A percentile compares a stretch with the other conserved stretches of the same genome.
Conservation (phyloP, 805 yeast species). For the Lachancea sp. region DNA sequence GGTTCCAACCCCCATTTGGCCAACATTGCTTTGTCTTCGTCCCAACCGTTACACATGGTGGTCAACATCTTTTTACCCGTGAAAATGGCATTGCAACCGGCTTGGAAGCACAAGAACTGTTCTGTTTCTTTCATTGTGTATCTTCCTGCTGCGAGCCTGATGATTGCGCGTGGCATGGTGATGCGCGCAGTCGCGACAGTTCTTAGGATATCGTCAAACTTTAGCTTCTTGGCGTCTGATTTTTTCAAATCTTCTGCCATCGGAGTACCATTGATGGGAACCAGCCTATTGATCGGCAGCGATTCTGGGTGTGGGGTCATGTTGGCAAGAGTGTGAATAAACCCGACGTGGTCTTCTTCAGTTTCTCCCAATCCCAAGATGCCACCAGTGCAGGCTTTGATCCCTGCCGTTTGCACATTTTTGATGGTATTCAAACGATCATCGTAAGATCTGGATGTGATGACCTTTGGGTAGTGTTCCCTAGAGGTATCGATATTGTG, state of each 20-base stretch:
- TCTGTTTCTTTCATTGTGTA: conserved; percentile 74
- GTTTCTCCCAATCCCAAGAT: conserved; percentile 76
- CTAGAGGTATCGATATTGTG: conserved; percentile 77
- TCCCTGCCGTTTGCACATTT: conserved; percentile 56
- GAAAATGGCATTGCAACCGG: conserved; percentile 75
- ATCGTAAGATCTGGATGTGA: conserved; percentile 63
- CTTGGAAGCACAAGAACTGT: conserved; percentile 67
- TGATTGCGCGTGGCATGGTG: conserved; percentile 64
- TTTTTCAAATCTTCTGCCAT: conserved; percentile 48
- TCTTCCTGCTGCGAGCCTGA: conserved; percentile 75
- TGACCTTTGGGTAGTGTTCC: conserved; percentile 67
- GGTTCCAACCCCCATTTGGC: conserved; percentile 62
- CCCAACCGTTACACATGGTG: conserved; percentile 81
- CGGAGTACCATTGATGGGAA: conserved; percentile 76
- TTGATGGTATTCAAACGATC: conserved; percentile 62
- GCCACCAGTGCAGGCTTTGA: conserved; percentile 73
- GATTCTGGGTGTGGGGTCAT: conserved; percentile 74
- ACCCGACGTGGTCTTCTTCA: conserved; percentile 61
- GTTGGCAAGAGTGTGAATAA: conserved; percentile 58
- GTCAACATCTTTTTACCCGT: conserved; percentile 79
- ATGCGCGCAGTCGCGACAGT: conserved; percentile 73
- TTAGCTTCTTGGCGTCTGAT: conserved; percentile 39
- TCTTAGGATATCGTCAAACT: conserved; percentile 57
- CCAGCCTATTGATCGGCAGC: conserved; percentile 70
- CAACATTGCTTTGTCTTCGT: conserved; percentile 66